Base-by-base conservation (phyloP, 2,329 filamentous ascomycete genomes). In the Elsinoe perseae region DNA sequence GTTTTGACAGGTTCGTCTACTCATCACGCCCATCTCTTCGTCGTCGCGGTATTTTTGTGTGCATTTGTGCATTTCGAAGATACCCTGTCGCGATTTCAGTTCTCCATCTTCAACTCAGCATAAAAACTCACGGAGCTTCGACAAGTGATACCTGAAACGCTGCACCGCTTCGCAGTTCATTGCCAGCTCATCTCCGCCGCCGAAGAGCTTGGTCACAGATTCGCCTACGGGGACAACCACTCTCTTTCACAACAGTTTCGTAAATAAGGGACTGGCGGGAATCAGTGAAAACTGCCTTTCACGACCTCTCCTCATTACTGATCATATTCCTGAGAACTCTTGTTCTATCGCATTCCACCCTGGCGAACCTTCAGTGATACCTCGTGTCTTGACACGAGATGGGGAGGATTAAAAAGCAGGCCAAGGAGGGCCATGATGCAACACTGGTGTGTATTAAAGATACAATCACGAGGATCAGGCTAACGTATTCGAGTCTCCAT, bases 401-500 rank as follows among this genome's bases (percentile, higher is more conserved):
- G 76, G 72, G 70, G 70, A 77, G 75, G 74, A 80, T 80, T 67
- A 78, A 77, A 70, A 80, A 80, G 70, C 72, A 74, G 63, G 75
- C 77, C 64, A 77, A 74, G 50, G 72, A 76, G 65, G 72, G 76
- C 65, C 77, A 80, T 70, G 76, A 77, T 64, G 75, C 75, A 46
- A 79, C 77, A 60, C 68, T 78, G 65, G 74, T 76, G 69, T 60
- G 71, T 62, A 9, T 9, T 25, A 25, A 20, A 18, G 44, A 40
- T 12, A 46, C 44, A 63, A 30, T 53, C 20, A 2, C n/a, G 27
- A 8, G 30, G 28, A 38, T n/a, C 14, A 9, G 9, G 57, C 43
- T 40, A 38, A 32, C 30, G 21, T 25, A 21, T 23, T 63, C 48
- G 63, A 96, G 89, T 95, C 93, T 71, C 86, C 89, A 63, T 95